Conservation (phyloP, 2,329 filamentous ascomycete genomes). For the Keithomyces neogunnii region DNA sequence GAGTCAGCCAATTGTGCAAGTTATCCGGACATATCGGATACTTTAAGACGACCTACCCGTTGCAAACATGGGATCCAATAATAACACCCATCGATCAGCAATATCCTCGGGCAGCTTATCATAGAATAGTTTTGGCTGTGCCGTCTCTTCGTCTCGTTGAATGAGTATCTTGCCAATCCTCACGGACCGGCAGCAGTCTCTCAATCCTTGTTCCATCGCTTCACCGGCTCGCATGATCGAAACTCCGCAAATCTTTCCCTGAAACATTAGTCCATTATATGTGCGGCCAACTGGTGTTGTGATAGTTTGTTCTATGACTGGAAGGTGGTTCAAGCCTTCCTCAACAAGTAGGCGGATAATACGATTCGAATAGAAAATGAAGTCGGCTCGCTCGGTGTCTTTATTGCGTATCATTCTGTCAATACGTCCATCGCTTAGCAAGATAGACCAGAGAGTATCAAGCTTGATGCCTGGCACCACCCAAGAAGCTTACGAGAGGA, state of each 20-base stretch:
- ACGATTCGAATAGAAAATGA: constrained; percentile 98
- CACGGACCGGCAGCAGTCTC: constrained; percentile 96
- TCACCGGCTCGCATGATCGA: constrained; percentile 98
- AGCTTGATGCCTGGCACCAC: no score
- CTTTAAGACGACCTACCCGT: constrained; percentile 53
- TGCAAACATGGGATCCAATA: constrained; percentile 98
- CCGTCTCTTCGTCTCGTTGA: constrained; percentile 92
- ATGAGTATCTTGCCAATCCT: constrained; percentile 98
- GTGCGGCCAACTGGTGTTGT: constrained; percentile 83
- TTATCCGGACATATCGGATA: no score
- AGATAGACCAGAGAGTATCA: no score
- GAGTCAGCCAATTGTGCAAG: neutral
- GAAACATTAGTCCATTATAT: constrained; percentile 88
- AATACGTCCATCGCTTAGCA: neutral
- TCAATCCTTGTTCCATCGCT: constrained; percentile 93
- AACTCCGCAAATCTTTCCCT: constrained; percentile 97
- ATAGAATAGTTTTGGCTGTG: constrained; percentile 88
- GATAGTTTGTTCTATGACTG: constrained; percentile 79
- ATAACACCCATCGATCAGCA: constrained; percentile 80
- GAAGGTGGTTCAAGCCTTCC: constrained; percentile 93
- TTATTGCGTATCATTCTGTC: constrained; percentile 91
- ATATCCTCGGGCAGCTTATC: constrained; percentile 96
- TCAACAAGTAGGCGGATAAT: constrained; percentile 96
- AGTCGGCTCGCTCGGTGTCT: constrained; percentile 83
- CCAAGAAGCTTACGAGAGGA: constrained; percentile 72